phyloP scores from a whole-genome alignment of 257 asterid genomes.

The Plantago ovata region DNA sequence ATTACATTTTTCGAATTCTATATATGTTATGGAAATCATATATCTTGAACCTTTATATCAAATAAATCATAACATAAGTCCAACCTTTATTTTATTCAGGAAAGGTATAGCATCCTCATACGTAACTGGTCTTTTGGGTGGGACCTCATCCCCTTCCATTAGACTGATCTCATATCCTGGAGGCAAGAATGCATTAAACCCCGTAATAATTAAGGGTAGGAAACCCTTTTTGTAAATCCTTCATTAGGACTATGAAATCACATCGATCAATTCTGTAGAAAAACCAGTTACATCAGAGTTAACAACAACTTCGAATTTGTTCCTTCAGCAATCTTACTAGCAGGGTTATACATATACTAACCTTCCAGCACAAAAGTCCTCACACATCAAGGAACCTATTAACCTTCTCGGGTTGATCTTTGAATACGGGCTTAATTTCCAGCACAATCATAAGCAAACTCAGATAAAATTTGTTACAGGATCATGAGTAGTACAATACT shows the following conservation, averaged over 20 bases:
- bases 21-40: constrained; percentile 13
- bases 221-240: constrained; percentile 88
- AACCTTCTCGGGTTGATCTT: constrained; percentile 84
- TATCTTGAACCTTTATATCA: constrained; percentile 3
- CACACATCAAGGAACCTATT: constrained; percentile 92
- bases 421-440: constrained; percentile 96
- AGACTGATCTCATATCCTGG: constrained; percentile 93
- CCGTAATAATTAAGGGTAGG: constrained; percentile 84
- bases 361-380: constrained; percentile 98
- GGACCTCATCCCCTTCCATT: constrained; percentile 79
- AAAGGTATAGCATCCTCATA: constrained; percentile 94
- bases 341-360: constrained; percentile 22
- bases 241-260: constrained; percentile 91
- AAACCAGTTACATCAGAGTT: constrained; percentile 16
- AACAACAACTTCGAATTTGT: constrained; percentile 10
- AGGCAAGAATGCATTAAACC: constrained; percentile 96
- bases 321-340: constrained; percentile 16
- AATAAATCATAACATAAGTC: constrained; percentile 6
- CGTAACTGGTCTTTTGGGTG: constrained; percentile 84
- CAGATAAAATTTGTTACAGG: no score
- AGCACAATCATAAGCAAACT: constrained; percentile 60
- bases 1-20: not conserved
- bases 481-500: constrained; percentile 58
- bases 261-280: constrained; percentile 76
- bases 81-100: constrained; percentile 95